Evolutionary conservation across 108 stramenopile species (phyloP).

Genomic region (Fistulifera solaris): DNA sequence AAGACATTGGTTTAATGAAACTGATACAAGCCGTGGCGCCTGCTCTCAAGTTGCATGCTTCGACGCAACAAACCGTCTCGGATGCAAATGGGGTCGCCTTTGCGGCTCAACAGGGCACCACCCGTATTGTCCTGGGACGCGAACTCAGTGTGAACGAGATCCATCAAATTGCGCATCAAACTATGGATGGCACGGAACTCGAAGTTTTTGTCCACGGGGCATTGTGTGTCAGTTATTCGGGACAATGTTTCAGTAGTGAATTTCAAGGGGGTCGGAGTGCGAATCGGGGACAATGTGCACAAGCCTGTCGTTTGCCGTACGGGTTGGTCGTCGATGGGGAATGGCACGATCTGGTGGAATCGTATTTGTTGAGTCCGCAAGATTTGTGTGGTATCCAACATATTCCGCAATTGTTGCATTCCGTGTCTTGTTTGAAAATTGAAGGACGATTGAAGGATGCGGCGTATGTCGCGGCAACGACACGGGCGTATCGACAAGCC

Average conservation of each 20-base stretch:
- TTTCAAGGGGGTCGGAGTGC: slow-evolving; percentile 67
- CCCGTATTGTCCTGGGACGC: slow-evolving; percentile 56
- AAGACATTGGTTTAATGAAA: slow-evolving; percentile 50
- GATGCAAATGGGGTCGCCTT: slow-evolving; percentile 54
- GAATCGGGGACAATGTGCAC: slow-evolving; percentile 75
- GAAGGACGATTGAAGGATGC: slow-evolving; percentile 76
- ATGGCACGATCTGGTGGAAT: neutral
- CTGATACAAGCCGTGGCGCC: slow-evolving; percentile 41
- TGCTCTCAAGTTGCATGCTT: slow-evolving; percentile 50
- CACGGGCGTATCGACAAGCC: slow-evolving; percentile 65
- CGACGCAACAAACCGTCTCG: slow-evolving; percentile 67
- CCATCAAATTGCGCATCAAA: slow-evolving; percentile 21
- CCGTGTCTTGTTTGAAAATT: slow-evolving; percentile 69
- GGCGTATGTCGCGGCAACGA: slow-evolving; percentile 66
- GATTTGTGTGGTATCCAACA: slow-evolving; percentile 72
- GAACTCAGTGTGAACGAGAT: slow-evolving; percentile 54
- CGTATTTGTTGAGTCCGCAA: slow-evolving; percentile 61
- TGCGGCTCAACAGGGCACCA: slow-evolving; percentile 27
- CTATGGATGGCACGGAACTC: slow-evolving; percentile 36
- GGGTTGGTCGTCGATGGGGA: slow-evolving; percentile 19
- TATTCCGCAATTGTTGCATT: slow-evolving; percentile 41
- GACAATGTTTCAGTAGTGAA: slow-evolving; percentile 67
- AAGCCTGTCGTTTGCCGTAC: slow-evolving; percentile 72
- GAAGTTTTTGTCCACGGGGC: slow-evolving; percentile 78
- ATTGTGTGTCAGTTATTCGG: slow-evolving; percentile 58